Base-by-base conservation (phyloP, 129 eudicot species). In the Helianthus tuberosus region DNA sequence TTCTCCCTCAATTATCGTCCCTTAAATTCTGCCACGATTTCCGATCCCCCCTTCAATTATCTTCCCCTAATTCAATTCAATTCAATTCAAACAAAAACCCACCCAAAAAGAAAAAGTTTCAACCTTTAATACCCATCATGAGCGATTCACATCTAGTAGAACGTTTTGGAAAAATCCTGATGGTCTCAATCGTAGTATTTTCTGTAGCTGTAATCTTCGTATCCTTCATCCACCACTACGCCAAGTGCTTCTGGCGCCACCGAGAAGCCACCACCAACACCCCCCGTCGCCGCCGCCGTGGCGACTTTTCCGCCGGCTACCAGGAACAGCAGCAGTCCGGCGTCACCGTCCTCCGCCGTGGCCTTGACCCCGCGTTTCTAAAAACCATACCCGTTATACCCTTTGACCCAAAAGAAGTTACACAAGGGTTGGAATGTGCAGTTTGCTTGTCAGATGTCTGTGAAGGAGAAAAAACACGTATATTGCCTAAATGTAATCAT, bases 341-440 rank as follows among this genome's bases (percentile, higher is more conserved):
- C 5, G 69, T 77, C 76, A 55, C 89, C 35, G 80, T 77, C 68
- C 75, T 75, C 52, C 88, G 85, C 6, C 78, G 74, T 20, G 96
- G 98, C 43, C 87, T 93, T 4, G 86, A 88, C 50, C 86, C 87
- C 3, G 68, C 91, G 0, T 73, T 87, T 20, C 83, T 93, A 4
- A 81, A 82, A 71, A 80, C 89, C 36, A 71, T 93, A 27, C 96
- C 96, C 0, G 69, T 86, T 0, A 47, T 80, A 11, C 47, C 47
- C 1, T 89, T 86, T 64, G 73, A 82, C 61, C 81, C 82, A 0
- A 59, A 82, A 55, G 85, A 87, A 7, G 84, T 85, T 48, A 82
- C 84, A 73, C 87, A 84, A 0, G 92, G 95, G 47, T 52, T 90
- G 46, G 98, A 86, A 68, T 93, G 98, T 64, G 68, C 89, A 0